Percentiles rank a stretch among this genome's conserved stretches.
phyloP scores from a whole-genome alignment of 768 basidiomycete genomes.

The Psilocybe sp. region DNA sequence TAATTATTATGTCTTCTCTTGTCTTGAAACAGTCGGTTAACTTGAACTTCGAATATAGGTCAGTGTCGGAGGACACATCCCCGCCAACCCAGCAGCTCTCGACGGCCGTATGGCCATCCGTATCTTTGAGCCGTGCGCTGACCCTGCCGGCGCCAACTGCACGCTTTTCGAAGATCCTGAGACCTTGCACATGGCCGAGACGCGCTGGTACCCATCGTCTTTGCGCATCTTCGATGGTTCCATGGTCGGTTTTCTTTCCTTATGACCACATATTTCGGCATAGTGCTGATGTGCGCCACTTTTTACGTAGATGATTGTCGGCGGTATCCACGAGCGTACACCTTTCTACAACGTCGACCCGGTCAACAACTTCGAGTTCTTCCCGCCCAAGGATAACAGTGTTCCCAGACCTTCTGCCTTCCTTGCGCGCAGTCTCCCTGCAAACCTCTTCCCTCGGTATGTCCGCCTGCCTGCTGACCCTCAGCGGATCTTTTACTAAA shows the following conservation, averaged over 20 bases:
- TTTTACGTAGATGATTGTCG: constrained; percentile 21
- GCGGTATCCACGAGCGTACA: constrained; percentile 22
- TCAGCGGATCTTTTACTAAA: neutral
- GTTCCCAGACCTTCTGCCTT: constrained; percentile 22
- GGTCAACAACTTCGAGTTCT: constrained; percentile 40
- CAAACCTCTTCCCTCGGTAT: constrained; percentile 25
- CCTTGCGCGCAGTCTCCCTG: constrained; percentile 24
- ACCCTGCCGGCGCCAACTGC: constrained; percentile 27
- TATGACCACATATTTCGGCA: constrained; percentile 8
- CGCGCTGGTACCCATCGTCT: constrained; percentile 41
- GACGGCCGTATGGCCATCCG: constrained; percentile 36
- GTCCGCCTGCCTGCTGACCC: constrained; percentile 7
- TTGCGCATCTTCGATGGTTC: constrained; percentile 30
- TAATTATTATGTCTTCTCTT: too few species aligned
- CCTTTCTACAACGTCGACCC: constrained; percentile 67
- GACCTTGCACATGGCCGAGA: constrained; percentile 29
- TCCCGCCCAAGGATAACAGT: constrained; percentile 36
- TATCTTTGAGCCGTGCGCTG: constrained; percentile 36
- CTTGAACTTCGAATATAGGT: too few species aligned
- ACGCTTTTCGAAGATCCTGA: constrained; percentile 33
- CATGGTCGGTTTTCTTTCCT: constrained; percentile 23
- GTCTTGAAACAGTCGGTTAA: too few species aligned
- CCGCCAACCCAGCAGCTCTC: constrained; percentile 22
- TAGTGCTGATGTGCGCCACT: neutral
- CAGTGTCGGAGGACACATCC: constrained; percentile 28